Percentiles rank a stretch among this genome's conserved stretches.
These are phyloP conservation scores for Aethionema arabicum DNA, from an alignment of 345 rosid genomes.

Conservation along the genomic window DNA sequence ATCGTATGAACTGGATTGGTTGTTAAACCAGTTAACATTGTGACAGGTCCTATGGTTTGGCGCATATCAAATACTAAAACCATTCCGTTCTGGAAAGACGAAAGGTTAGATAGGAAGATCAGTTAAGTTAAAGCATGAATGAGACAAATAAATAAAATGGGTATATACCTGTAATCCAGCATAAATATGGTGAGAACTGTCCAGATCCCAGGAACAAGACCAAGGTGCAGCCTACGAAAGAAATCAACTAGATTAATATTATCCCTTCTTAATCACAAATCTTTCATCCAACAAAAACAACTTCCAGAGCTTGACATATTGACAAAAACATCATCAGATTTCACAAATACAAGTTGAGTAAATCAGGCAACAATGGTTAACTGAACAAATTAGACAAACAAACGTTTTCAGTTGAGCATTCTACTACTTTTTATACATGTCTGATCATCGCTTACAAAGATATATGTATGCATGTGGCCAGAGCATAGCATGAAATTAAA, in stretches of 20 bases:
- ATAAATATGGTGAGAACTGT: conserved; percentile 58
- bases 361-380: too few species aligned
- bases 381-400: too few species aligned
- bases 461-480: background rate
- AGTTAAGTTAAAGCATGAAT: background rate
- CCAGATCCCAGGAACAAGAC: conserved; percentile 93
- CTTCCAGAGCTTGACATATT: background rate
- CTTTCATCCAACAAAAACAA: background rate
- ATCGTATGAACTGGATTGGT: conserved; percentile 76
- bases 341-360: background rate
- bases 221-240: conserved; percentile 72
- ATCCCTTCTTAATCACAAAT: background rate
- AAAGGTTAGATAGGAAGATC: background rate
- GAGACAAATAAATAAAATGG: conserved; percentile 22
- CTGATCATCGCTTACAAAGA: background rate
- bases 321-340: background rate
- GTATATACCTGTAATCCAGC: conserved; percentile 80
- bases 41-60: conserved; percentile 60
- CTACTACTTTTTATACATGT: too few species aligned
- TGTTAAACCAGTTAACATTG: conserved; percentile 56
- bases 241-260: conserved; percentile 8
- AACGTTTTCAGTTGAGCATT: too few species aligned
- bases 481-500: background rate
- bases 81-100: conserved; percentile 59
- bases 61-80: conserved; percentile 80